Evolutionary conservation across 2,329 filamentous ascomycete genomes (phyloP).

Genomic region (Endocalyx cinctus): DNA sequence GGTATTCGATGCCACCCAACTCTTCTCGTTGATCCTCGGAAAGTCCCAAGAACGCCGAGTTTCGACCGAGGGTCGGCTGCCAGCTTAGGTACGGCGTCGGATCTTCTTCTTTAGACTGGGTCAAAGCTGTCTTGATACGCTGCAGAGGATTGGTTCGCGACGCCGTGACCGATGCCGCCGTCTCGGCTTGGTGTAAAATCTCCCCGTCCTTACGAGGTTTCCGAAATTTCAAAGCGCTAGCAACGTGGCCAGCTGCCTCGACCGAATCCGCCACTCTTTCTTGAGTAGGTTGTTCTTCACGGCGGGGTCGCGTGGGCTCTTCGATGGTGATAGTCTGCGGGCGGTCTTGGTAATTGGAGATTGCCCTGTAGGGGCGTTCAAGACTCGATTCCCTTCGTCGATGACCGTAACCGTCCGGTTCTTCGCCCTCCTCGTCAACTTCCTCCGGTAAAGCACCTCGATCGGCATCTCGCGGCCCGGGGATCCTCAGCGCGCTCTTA

Average conservation of each 20-base stretch:
- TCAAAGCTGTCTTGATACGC: constrained; percentile 50
- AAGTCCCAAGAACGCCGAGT: constrained; percentile 86
- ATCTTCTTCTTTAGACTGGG: constrained; percentile 49
- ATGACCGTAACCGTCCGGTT: constrained; percentile 22
- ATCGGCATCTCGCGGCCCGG: constrained; percentile 86
- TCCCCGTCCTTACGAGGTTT: constrained; percentile 37
- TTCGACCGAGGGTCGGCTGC: constrained; percentile 86
- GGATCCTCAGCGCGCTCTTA: constrained; percentile 77
- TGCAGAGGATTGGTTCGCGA: constrained; percentile 37
- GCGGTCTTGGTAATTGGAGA: constrained; percentile 27
- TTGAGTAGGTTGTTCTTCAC: constrained; percentile 18
- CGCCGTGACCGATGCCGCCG: constrained; percentile 22
- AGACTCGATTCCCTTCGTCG: constrained; percentile 24
- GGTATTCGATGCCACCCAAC: constrained; percentile 92
- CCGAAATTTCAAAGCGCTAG: constrained; percentile 39
- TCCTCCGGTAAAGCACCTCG: constrained; percentile 66
- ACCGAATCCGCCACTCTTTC: constrained; percentile 38
- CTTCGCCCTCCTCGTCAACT: constrained; percentile 33
- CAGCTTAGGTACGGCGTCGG: constrained; percentile 87
- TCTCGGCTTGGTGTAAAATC: constrained; percentile 31
- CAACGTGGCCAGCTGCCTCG: constrained; percentile 34
- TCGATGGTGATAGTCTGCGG: constrained; percentile 62
- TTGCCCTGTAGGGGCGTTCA: constrained; percentile 12
- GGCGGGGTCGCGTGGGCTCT: constrained; percentile 49
- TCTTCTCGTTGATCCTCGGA: constrained; percentile 91